These are phyloP conservation scores for Cladosporium phlei DNA, from an alignment of 2,329 filamentous ascomycete genomes.

Conservation along the genomic window DNA sequence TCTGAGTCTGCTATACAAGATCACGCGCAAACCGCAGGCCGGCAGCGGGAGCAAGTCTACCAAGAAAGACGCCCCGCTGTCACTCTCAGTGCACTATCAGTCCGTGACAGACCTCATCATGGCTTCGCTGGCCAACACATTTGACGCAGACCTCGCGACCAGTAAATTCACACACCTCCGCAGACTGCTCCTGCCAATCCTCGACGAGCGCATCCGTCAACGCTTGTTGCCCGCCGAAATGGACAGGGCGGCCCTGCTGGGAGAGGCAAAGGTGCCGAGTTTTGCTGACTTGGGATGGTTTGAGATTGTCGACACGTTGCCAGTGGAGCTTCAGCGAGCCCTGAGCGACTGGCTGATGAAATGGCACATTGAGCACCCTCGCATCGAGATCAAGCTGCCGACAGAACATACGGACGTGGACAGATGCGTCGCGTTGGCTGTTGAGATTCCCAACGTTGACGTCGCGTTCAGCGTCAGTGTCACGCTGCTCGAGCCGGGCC, in stretches of 20 bases:
- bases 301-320: constrained; percentile 48
- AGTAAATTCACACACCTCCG: constrained; percentile 45
- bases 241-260: constrained; percentile 51
- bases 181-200: constrained; percentile 49
- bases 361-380: constrained; percentile 48
- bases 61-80: constrained; percentile 45
- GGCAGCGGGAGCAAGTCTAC: constrained; percentile 17
- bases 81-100: constrained; percentile 69
- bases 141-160: constrained; percentile 43
- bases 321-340: constrained; percentile 38
- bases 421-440: constrained; percentile 72
- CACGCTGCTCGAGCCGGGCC: constrained; percentile 37
- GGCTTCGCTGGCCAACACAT: constrained; percentile 42
- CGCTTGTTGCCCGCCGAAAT: constrained; percentile 38
- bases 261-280: constrained; percentile 47
- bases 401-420: constrained; percentile 25
- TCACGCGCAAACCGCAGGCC: constrained; percentile 51
- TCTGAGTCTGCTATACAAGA: constrained; percentile 73
- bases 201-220: constrained; percentile 44
- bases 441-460: constrained; percentile 79
- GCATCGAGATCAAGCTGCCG: constrained; percentile 24
- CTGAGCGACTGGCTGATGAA: constrained; percentile 49
- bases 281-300: constrained; percentile 54
- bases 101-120: constrained; percentile 70
- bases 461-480: constrained; percentile 78